A percentile compares a stretch with the other conserved stretches of the same genome.
These are phyloP conservation scores for Leccinum subgranulosum DNA, from an alignment of 768 basidiomycete genomes.

Conservation along the genomic window DNA sequence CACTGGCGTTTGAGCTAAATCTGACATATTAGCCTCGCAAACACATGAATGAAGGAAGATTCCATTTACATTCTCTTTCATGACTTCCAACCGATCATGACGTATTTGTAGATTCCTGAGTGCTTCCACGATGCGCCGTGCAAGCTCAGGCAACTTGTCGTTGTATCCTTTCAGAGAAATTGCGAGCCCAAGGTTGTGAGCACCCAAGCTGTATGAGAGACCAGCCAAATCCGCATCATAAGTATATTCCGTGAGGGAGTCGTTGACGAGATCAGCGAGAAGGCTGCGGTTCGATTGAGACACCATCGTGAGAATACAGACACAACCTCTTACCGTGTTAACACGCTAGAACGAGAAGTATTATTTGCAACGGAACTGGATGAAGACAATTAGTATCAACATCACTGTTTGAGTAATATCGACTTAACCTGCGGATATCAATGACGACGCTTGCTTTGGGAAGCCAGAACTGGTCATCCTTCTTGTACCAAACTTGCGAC, in stretches of 20 bases:
- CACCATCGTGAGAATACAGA: background rate
- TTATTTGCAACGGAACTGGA: conserved; percentile 54
- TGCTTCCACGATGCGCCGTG: conserved; percentile 67
- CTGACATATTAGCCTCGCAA: background rate
- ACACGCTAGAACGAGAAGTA: conserved; percentile 66
- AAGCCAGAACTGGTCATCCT: conserved; percentile 95
- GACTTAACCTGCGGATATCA: conserved; percentile 65
- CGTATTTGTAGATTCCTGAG: conserved; percentile 62
- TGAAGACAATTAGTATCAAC: background rate
- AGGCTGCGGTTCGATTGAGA: conserved; percentile 43
- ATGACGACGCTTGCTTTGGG: conserved; percentile 82
- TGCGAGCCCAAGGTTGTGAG: conserved; percentile 62
- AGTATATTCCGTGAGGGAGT: conserved; percentile 84
- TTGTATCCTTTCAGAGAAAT: conserved; percentile 82
- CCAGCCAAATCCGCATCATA: conserved; percentile 95
- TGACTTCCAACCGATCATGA: conserved; percentile 70
- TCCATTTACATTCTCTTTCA: conserved; percentile 74
- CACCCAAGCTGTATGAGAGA: conserved; percentile 65
- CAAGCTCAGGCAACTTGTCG: conserved; percentile 80
- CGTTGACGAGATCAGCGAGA: conserved; percentile 81
- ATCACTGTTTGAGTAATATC: background rate
- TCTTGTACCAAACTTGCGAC: conserved; percentile 91
- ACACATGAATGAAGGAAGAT: background rate
- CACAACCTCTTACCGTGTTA: conserved; percentile 56
- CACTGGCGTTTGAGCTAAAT: conserved; percentile 69